These are phyloP conservation scores for Fibroporia radiculosa DNA, from an alignment of 768 basidiomycete genomes.

Conservation along the genomic window DNA sequence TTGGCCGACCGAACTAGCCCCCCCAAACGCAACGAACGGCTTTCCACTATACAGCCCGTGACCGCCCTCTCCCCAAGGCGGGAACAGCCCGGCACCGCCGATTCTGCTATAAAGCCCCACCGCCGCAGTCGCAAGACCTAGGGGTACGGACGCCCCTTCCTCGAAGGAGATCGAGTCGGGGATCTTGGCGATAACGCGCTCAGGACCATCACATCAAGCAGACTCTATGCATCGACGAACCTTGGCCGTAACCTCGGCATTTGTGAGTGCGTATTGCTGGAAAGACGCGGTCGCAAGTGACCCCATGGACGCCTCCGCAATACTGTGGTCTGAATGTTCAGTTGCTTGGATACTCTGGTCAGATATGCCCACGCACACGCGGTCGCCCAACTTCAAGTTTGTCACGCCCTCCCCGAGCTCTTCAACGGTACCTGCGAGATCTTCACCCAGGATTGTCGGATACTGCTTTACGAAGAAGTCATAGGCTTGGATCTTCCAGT, in stretches of 20 bases:
- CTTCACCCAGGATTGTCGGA: slow-evolving; percentile 17
- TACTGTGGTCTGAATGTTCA: too few relatives aligned
- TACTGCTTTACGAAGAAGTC: slow-evolving; percentile 14
- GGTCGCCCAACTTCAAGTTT: slow-evolving; percentile 27
- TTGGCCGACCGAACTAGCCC: slow-evolving; percentile 22
- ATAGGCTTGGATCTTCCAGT: slow-evolving; percentile 15
- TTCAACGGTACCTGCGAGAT: slow-evolving; percentile 15
- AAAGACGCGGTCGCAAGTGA: too few relatives aligned
- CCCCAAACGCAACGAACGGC: slow-evolving; percentile 20
- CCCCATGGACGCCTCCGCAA: too few relatives aligned
- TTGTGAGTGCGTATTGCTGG: slow-evolving; percentile 21
- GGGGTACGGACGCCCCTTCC: slow-evolving; percentile 8
- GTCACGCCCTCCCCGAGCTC: slow-evolving; percentile 27
- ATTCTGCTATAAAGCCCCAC: slow-evolving; percentile 7
- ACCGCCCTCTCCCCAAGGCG: slow-evolving; percentile 19
- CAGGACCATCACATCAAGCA: too few relatives aligned
- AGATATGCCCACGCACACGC: too few relatives aligned
- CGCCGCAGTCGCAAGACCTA: slow-evolving; percentile 7
- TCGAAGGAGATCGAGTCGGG: slow-evolving; percentile 10
- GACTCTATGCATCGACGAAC: too few relatives aligned
- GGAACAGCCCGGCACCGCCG: slow-evolving; percentile 5
- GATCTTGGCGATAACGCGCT: too few relatives aligned
- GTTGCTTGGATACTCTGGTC: too few relatives aligned
- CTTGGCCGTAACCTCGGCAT: slow-evolving; percentile 19
- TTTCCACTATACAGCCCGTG: slow-evolving; percentile 14